Base-by-base conservation (phyloP, 140 eudicot species). In the Senecio squalidus region DNA sequence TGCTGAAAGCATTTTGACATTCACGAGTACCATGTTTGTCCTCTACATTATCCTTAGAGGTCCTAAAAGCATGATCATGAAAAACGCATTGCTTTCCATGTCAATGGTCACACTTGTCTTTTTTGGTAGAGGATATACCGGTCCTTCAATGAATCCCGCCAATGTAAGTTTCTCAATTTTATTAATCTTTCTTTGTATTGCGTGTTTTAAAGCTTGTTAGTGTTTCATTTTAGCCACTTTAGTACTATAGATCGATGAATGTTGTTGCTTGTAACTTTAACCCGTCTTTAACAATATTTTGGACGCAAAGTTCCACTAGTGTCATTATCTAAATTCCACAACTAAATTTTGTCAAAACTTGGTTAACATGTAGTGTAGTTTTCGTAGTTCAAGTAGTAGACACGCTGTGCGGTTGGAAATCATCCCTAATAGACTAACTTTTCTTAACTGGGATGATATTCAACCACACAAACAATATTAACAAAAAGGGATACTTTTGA, bases 141-240 rank as follows among this genome's bases (percentile, higher is more conserved):
- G 96, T 21, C 96, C 96, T 64, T 75, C 96, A 20, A 80, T 83
- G 94, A 87, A 83, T 61, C 96, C 96, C 62, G 86, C 84, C 44
- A 79, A 79, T 73, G 92, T 83, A 64, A 79, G 81, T 25, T 47
- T 33, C 41, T 45, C 33, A 6, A 58, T 30, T 27, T 20, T 57
- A 4, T 21, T 14, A 17, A 0, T 41, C 6, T 28, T 9, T 56
- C 10, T 41, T 23, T n/a, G 8, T 20, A 20, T 9, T 46, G 15
- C 6, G 6, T 1, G 13, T 48, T 48, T 48, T 3, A 22, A 41
- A 48, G 9, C 55, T 48, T 48, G 29, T 15, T 22, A 6, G 10
- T 46, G 9, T 9, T 3, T 2, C 22, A 10, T 21, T 20, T 20
- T 46, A 20, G 22, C 3, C 9, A 21, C 16, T 11, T 46, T 20